phyloP scores from a whole-genome alignment of 345 rosid species.

The Boechera divaricarpa region DNA sequence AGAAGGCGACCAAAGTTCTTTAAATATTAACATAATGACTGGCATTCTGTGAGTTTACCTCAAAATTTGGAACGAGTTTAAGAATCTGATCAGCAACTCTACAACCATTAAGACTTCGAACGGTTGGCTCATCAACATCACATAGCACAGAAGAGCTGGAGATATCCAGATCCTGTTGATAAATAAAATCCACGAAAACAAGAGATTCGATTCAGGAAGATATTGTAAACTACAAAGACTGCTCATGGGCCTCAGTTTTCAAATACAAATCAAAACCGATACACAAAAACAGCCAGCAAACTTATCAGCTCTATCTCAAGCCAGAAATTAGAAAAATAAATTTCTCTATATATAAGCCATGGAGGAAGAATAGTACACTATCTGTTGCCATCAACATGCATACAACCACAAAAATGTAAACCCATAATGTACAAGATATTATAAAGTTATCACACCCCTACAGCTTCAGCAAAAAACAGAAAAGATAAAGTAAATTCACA shows the following conservation, averaged over 20 bases:
- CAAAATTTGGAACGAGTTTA: conserved; percentile 82
- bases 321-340: conserved; percentile 1
- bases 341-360: background rate
- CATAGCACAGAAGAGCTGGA: conserved; percentile 68
- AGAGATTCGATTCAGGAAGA: conserved; percentile 22
- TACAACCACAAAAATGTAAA: background rate
- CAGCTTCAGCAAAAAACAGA: conserved; percentile 4
- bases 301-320: conserved; percentile 1
- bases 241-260: conserved; percentile 1
- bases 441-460: background rate
- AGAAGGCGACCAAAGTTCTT: conserved; percentile 13
- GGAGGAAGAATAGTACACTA: conserved; percentile 1
- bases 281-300: background rate
- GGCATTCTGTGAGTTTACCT: conserved; percentile 55
- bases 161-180: conserved; percentile 81
- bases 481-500: background rate
- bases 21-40: background rate
- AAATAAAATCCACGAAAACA: conserved; percentile 30
- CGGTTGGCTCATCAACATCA: conserved; percentile 87
- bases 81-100: conserved; percentile 98
- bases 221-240: background rate
- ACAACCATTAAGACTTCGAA: conserved; percentile 97
- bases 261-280: background rate
- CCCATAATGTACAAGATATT: background rate
- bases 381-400: background rate